Evolutionary conservation across 1,284 basidiomycete genomes (phyloP).

Genomic region (Sanghuangporus weigelae): DNA sequence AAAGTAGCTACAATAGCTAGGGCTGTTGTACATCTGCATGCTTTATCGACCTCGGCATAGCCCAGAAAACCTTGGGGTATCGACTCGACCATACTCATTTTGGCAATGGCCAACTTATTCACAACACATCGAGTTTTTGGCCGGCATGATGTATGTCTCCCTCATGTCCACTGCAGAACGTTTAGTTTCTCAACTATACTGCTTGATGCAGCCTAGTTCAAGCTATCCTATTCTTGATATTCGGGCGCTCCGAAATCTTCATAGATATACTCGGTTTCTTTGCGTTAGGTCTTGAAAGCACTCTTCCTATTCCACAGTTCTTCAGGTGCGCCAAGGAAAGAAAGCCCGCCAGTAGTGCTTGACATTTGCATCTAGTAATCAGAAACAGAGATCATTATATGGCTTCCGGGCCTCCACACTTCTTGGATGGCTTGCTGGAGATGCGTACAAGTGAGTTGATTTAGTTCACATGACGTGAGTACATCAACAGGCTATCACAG

Average conservation of each 20-base stretch:
- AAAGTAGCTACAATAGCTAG: slow-evolving; percentile 41
- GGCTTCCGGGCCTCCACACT: slow-evolving; percentile 81
- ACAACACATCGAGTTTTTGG: slow-evolving; percentile 79
- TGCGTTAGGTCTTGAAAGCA: slow-evolving; percentile 77
- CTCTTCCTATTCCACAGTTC: slow-evolving; percentile 76
- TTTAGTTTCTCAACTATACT: background rate
- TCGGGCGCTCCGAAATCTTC: slow-evolving; percentile 61
- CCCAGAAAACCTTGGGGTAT: slow-evolving; percentile 52
- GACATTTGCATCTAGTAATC: slow-evolving; percentile 45
- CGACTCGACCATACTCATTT: slow-evolving; percentile 68
- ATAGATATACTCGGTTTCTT: slow-evolving; percentile 70
- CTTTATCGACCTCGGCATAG: slow-evolving; percentile 54
- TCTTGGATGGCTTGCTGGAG: slow-evolving; percentile 77
- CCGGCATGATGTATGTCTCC: slow-evolving; percentile 61
- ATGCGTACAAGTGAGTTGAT: slow-evolving; percentile 67
- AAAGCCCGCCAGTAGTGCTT: background rate
- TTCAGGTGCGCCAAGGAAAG: slow-evolving; percentile 45
- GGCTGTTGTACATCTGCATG: slow-evolving; percentile 74
- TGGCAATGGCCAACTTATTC: slow-evolving; percentile 82
- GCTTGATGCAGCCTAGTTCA: slow-evolving; percentile 49
- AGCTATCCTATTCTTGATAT: slow-evolving; percentile 68
- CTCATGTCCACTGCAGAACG: background rate
- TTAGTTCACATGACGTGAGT: slow-evolving; percentile 16
- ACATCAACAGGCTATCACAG: slow-evolving; percentile 32
- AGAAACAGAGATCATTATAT: slow-evolving; percentile 71